Evolutionary conservation across 2,329 filamentous ascomycete species (phyloP), one percentile per base, ranked within the genome.

Genomic region (Colletotrichum sublineola): DNA sequence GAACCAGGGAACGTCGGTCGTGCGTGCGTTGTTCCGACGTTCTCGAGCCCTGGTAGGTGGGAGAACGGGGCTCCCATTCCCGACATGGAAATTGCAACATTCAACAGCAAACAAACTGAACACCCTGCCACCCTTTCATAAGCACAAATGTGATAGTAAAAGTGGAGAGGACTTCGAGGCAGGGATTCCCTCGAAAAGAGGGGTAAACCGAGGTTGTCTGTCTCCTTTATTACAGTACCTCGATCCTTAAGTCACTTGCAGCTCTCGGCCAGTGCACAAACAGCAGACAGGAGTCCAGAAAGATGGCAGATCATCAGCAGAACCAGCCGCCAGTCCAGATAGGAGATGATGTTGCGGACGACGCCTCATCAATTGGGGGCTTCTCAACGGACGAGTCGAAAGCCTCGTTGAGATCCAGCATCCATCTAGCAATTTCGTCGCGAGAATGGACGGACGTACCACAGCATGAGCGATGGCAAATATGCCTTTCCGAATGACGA

Each of bases 401-500:
- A 33, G 31, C 63, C 3, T 75, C 74, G 29, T 38, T 74, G 56
- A 67, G 68, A 31, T 71, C 72, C 33, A 74, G 68, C 38, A 67
- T 74, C 14, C 29, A 67, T 74, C 14, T n/a, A 68, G 2, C 52
- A 69, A 3, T 73, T 65, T 31, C 71, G 69, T 20, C 50, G 63
- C n/a, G 74, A 75, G 29, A 75, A 75, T 15, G 71, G 71, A 9
- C 61, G 74, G 14, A 75, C 71, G 11, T 75, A 74, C 40, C 71
- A 75, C 29, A 38, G 57, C 42, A 48, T 78, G 63, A 77, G 77
- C 62, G 73, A 75, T 56, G 78, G 77, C 33, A 78, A 77, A 72
- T 79, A 78, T 63, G 73, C 75, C 6, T 67, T 77, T 7, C 76
- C 76, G 4, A 79, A 78, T 60, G 77, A 80, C 64, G 76, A 76